These are phyloP conservation scores for Tieghemostelium lacteum DNA, from an alignment of 78 protist species.

Conservation along the genomic window DNA sequence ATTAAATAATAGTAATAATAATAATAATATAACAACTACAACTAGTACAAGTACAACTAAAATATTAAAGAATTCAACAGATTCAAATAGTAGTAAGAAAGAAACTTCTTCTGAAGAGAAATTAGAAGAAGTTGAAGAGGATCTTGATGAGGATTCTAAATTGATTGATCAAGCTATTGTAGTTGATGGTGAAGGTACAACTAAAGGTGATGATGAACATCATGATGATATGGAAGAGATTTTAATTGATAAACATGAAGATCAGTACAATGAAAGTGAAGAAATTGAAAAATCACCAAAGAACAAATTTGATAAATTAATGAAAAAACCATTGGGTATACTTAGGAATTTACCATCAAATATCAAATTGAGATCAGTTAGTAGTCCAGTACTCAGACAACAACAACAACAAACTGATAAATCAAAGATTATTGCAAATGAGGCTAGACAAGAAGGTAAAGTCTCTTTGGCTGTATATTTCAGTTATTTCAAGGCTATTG, in stretches of 20 bases:
- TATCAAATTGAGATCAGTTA: background rate
- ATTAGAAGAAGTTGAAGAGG: background rate
- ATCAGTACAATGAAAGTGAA: background rate
- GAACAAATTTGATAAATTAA: background rate
- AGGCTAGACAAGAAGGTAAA: conserved; percentile 66
- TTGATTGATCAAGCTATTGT: background rate
- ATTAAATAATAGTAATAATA: too few species aligned
- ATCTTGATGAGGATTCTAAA: conserved; percentile 4
- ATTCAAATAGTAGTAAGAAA: background rate
- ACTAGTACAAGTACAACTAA: background rate
- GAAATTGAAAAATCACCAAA: background rate
- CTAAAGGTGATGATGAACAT: conserved; percentile 5
- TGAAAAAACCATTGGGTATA: background rate
- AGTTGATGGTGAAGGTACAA: background rate
- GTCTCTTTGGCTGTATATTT: conserved; percentile 40
- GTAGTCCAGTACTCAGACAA: background rate
- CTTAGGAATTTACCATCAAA: conserved; percentile 15
- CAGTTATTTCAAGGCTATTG: conserved; percentile 48
- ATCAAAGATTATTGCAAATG: conserved; percentile 60
- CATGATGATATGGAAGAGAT: conserved; percentile 37
- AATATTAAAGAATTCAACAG: background rate
- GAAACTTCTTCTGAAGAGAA: too few species aligned
- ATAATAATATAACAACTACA: background rate
- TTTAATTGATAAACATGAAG: conserved; percentile 23
- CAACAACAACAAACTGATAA: background rate